These are phyloP conservation scores for Cercospora beticola DNA, from an alignment of 2,329 filamentous ascomycete species.

Conservation along the genomic window DNA sequence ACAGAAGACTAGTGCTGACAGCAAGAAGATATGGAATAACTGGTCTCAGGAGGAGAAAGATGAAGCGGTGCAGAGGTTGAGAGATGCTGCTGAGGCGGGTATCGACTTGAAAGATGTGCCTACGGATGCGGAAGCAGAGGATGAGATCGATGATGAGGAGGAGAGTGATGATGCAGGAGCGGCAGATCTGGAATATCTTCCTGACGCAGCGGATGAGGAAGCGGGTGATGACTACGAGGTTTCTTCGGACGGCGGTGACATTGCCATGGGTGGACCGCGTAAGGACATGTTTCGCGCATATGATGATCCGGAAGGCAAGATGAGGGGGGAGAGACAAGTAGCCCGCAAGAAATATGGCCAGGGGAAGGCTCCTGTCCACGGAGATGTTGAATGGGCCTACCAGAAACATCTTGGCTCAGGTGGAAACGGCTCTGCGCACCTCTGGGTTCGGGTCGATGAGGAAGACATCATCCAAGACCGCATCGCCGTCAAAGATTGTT, in stretches of 20 bases:
- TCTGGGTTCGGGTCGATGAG: neutral
- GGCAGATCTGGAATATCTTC: neutral
- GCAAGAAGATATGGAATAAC: neutral
- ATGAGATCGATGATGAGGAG: neutral
- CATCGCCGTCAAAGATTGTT: conserved; percentile 11
- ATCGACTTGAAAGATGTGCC: neutral
- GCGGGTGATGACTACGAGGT: neutral
- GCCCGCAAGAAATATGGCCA: neutral
- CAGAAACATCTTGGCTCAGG: neutral
- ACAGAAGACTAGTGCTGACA: neutral
- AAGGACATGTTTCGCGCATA: neutral
- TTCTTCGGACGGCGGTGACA: neutral
- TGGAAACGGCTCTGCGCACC: neutral
- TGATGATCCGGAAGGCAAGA: neutral
- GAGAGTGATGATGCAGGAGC: neutral
- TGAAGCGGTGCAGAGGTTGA: neutral
- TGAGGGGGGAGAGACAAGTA: neutral
- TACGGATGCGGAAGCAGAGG: neutral
- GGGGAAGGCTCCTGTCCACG: neutral
- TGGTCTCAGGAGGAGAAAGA: neutral
- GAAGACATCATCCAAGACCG: neutral
- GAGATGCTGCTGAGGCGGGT: neutral
- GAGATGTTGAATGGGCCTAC: neutral
- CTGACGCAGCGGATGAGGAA: neutral
- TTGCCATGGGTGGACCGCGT: neutral